Base-by-base conservation (phyloP, 768 basidiomycete genomes). In the Trametes coccinea region DNA sequence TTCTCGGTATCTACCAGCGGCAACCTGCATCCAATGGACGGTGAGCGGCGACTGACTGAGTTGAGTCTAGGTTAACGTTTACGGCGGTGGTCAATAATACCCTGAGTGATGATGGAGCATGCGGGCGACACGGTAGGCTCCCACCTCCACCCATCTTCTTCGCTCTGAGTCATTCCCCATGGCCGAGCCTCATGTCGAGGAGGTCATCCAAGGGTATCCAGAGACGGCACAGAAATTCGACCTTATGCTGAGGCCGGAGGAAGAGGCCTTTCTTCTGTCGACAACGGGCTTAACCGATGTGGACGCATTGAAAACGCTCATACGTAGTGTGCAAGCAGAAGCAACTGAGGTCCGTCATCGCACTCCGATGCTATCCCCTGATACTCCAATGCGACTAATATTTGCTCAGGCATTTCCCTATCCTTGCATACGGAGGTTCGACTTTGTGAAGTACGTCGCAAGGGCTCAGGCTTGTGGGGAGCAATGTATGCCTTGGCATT, bases 341-440 rank as follows among this genome's bases (percentile, higher is more conserved):
- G 41, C 41, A 43, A 16, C 41, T 5, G 41, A 43, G 41, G 41
- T 43, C 41, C 5, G 41, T 43, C 7, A 43, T 43, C 10, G 13
- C 41, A 14, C 41, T 5, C 14, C 8, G 4, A 4, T 43, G 7
- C 11, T 11, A 0, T 11, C 34, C 34, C 29, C 29, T 9, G 6
- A 11, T 2, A 37, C 4, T 22, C 22, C 22, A 22, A 22, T 37
- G 13, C n/a, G 33, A 27, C 34, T 37, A 16, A 7, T 63, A 31
- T 50, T 27, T 14, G 5, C 16, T 39, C 50, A 74, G 74, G 62
- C 72, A 17, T 58, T 69, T 53, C 71, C 74, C 2, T 75, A 73
- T 56, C 69, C 70, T 4, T 76, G 74, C 50, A 74, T 76, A 53
- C 66, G 69, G 5, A 45, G 53, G 6, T 71, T 72, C 53, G 49